A percentile compares a stretch with the other conserved stretches of the same genome.
Evolutionary conservation across 2,329 filamentous ascomycete species (phyloP).

Genomic region (Tolypocladium tropicale): DNA sequence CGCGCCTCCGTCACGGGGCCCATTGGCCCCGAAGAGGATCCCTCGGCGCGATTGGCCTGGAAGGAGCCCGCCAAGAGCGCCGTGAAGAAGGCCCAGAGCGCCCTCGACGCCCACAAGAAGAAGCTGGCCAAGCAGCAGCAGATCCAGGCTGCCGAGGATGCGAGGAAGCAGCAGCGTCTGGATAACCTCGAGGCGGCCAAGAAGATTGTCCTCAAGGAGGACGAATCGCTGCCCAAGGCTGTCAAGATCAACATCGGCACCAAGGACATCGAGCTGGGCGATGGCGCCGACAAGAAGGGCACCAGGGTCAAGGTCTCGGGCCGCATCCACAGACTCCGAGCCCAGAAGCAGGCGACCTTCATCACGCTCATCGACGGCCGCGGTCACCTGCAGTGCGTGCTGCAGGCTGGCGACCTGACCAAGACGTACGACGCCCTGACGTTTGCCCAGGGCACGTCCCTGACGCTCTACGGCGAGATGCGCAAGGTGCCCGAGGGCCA

Average conservation of each 20-base stretch:
- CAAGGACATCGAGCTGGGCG: conserved; percentile 25
- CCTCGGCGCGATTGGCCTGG: conserved; percentile 56
- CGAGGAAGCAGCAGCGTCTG: conserved; percentile 60
- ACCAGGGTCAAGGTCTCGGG: conserved; percentile 71
- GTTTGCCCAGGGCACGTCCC: conserved; percentile 77
- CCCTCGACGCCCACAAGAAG: conserved; percentile 68
- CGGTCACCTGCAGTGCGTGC: conserved; percentile 20
- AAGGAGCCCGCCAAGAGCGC: conserved; percentile 77
- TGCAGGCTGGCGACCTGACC: conserved; percentile 62
- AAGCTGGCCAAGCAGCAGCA: conserved; percentile 44
- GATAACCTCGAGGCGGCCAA: conserved; percentile 62
- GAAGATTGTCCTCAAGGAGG: conserved; percentile 60
- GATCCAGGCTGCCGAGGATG: conserved; percentile 58
- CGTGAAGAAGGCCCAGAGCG: conserved; percentile 72
- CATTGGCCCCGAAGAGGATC: conserved; percentile 52
- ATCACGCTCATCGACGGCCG: conserved; percentile 80
- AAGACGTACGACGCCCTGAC: conserved; percentile 89
- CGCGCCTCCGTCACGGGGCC: conserved; percentile 56
- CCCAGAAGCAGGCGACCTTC: conserved; percentile 79
- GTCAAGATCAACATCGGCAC: conserved; percentile 63
- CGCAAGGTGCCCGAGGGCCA: conserved; percentile 67
- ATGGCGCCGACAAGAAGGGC: conserved; percentile 43
- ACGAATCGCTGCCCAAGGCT: conserved; percentile 61
- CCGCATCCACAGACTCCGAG: conserved; percentile 68
- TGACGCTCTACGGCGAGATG: conserved; percentile 77